Conservation (phyloP, 164 flowering plant species). For the Akebia trifoliata region DNA sequence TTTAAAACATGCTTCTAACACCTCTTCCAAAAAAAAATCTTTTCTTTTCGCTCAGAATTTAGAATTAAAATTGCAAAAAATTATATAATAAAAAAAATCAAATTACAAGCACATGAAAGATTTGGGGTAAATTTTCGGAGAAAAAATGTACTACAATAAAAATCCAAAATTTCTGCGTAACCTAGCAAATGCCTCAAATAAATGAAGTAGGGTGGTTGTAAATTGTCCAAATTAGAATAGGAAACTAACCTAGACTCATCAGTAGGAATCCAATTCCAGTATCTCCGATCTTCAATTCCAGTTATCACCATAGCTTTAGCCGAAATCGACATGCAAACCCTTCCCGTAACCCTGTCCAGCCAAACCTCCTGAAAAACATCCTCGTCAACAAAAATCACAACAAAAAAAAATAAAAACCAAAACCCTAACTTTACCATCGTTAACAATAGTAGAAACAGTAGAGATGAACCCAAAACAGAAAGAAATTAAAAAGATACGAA, state of each 20-base stretch:
- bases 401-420: constrained; percentile 1
- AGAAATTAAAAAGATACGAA: constrained; percentile 1
- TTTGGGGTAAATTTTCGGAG: too few species aligned
- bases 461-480: neutral
- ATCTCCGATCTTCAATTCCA: constrained; percentile 92
- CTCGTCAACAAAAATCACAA: constrained; percentile 1
- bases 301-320: constrained; percentile 83
- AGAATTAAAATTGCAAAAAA: too few species aligned
- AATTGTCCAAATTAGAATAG: neutral
- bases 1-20: too few species aligned
- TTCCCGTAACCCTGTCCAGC: constrained; percentile 79
- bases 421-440: constrained; percentile 9
- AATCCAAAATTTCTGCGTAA: too few species aligned
- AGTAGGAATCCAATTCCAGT: constrained; percentile 91
- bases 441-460: neutral
- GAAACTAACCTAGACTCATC: constrained; percentile 86
- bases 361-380: constrained; percentile 65
- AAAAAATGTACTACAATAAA: too few species aligned
- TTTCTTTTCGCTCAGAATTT: too few species aligned
- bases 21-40: too few species aligned
- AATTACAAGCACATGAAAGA: neutral
- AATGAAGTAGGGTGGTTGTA: neutral
- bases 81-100: too few species aligned
- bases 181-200: neutral
- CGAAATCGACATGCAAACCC: constrained; percentile 76